These are phyloP conservation scores for Cutaneotrichosporon sp. DNA, from an alignment of 1,284 basidiomycete species.

Conservation along the genomic window DNA sequence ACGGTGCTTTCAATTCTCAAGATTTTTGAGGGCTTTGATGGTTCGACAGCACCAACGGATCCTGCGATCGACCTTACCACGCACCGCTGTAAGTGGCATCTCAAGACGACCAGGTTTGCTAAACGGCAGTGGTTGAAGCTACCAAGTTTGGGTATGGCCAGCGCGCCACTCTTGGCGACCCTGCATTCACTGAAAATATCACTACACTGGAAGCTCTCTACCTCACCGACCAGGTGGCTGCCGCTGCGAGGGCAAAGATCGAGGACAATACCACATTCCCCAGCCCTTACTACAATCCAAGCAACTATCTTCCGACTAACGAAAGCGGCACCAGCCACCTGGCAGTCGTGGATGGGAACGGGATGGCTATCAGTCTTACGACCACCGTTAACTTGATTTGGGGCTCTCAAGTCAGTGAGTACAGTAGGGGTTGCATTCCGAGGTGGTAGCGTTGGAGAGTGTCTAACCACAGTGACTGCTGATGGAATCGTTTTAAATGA, in stretches of 20 bases:
- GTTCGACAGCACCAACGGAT: slow-evolving; percentile 16
- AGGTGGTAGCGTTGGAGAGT: not conserved
- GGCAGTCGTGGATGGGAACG: slow-evolving; percentile 42
- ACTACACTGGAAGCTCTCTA: slow-evolving; percentile 38
- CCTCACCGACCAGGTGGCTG: slow-evolving; percentile 32
- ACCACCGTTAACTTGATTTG: slow-evolving; percentile 50
- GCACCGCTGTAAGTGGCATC: slow-evolving; percentile 36
- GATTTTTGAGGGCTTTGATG: slow-evolving; percentile 34
- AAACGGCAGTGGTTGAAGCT: slow-evolving; percentile 51
- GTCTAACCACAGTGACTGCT: slow-evolving; percentile 19
- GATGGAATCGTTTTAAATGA: slow-evolving; percentile 36
- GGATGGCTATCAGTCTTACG: slow-evolving; percentile 47
- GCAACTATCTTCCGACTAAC: slow-evolving; percentile 27
- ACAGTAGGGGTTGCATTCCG: not conserved
- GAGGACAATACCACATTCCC: slow-evolving; percentile 27
- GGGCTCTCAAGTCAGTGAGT: slow-evolving; percentile 37
- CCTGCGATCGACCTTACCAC: slow-evolving; percentile 33
- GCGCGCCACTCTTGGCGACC: slow-evolving; percentile 47
- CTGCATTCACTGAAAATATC: slow-evolving; percentile 47
- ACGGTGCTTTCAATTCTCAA: slow-evolving; percentile 32
- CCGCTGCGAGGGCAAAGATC: slow-evolving; percentile 37
- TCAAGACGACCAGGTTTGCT: slow-evolving; percentile 41
- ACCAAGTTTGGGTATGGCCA: slow-evolving; percentile 51
- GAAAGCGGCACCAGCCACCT: slow-evolving; percentile 49
- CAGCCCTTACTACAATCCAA: slow-evolving; percentile 42